Percentiles rank a stretch among this genome's conserved stretches.
Evolutionary conservation across 2,329 filamentous ascomycete species (phyloP).

Genomic region (Chrysosporium keratinophilum): DNA sequence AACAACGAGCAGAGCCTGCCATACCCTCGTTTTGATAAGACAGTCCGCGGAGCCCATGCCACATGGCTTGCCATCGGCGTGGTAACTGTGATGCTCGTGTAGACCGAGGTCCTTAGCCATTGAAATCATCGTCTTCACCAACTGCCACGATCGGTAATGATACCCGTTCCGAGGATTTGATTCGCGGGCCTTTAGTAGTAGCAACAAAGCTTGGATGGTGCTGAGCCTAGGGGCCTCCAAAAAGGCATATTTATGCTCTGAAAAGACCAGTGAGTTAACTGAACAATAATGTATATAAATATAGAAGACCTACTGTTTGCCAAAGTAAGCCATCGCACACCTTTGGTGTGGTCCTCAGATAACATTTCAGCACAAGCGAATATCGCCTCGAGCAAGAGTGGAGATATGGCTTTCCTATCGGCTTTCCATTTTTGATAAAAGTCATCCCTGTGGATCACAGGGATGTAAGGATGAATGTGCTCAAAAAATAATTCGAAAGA

Average conservation of each 20-base stretch:
- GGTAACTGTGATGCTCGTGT: slow-evolving; percentile 73
- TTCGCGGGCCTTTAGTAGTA: slow-evolving; percentile 83
- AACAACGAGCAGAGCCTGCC: slow-evolving; percentile 76
- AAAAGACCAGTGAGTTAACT: slow-evolving; percentile 20
- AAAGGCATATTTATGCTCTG: slow-evolving; percentile 84
- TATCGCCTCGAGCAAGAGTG: slow-evolving; percentile 76
- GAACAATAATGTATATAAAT: slow-evolving; percentile 1
- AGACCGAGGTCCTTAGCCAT: slow-evolving; percentile 89
- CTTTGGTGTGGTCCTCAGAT: slow-evolving; percentile 40
- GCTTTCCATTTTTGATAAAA: slow-evolving; percentile 87
- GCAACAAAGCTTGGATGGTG: slow-evolving; percentile 79
- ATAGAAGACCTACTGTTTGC: slow-evolving; percentile 35
- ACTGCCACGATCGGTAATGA: slow-evolving; percentile 96
- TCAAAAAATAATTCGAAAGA: slow-evolving; percentile 88
- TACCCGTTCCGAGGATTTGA: slow-evolving; percentile 88
- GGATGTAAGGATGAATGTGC: slow-evolving; percentile 85
- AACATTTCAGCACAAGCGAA: slow-evolving; percentile 81
- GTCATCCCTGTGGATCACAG: slow-evolving; percentile 68
- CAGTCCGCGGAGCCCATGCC: slow-evolving; percentile 63
- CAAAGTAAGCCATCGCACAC: slow-evolving; percentile 84
- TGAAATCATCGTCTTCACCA: slow-evolving; percentile 77
- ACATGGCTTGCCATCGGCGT: slow-evolving; percentile 62
- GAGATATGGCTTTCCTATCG: slow-evolving; percentile 73
- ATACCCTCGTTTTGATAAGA: slow-evolving; percentile 71
- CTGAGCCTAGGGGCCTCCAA: slow-evolving; percentile 84